These are phyloP conservation scores for Solanum chacoense DNA, from an alignment of 305 asterid species.

Conservation along the genomic window DNA sequence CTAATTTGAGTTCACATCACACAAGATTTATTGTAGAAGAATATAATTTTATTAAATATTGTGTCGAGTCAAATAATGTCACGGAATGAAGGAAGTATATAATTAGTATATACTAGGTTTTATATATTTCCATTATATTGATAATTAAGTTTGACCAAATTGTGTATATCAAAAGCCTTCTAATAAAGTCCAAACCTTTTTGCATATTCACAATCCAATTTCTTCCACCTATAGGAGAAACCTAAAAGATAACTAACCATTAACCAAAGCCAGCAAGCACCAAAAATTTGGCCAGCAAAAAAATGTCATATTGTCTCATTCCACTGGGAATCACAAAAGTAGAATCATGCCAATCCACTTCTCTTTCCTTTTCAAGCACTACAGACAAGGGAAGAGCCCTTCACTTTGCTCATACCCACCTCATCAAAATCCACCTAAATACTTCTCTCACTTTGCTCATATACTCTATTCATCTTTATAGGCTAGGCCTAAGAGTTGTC, in stretches of 20 bases:
- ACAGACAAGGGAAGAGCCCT: not conserved
- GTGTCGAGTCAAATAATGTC: not conserved
- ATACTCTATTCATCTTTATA: not conserved
- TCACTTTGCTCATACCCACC: not conserved
- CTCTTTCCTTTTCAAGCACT: not conserved
- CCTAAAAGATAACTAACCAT: not conserved
- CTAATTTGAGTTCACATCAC: not conserved
- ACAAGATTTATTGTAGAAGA: not conserved
- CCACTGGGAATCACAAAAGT: constrained; percentile 12
- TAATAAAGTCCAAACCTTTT: not conserved
- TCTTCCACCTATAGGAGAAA: not conserved
- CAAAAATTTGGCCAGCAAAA: not conserved
- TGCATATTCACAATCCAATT: not conserved
- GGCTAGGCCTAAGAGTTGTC: not conserved
- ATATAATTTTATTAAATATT: not conserved
- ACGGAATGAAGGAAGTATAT: too few relatives aligned
- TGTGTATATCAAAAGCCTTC: not conserved
- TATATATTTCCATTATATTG: not conserved
- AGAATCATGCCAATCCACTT: constrained; percentile 13
- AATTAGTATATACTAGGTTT: not conserved
- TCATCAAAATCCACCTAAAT: not conserved
- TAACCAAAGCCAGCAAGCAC: not conserved
- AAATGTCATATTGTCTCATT: constrained; percentile 11
- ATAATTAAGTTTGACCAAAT: not conserved
- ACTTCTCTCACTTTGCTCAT: not conserved